Evolutionary conservation across 768 basidiomycete species (phyloP).

Genomic region (Pleurotus tuoliensis): DNA sequence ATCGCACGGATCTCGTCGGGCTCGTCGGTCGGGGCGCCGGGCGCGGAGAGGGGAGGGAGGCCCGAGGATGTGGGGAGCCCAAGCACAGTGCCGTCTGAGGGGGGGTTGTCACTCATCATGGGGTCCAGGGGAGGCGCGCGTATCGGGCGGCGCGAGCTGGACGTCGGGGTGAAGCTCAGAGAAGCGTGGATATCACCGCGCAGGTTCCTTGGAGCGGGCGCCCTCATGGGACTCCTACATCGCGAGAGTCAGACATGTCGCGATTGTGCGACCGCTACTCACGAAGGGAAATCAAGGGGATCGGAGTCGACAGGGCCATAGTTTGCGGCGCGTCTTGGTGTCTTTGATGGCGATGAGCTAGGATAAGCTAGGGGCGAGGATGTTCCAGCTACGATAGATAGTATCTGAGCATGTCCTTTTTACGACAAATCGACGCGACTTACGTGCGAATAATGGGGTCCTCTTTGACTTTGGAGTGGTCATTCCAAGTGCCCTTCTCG

Average conservation of each 20-base stretch:
- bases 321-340: conserved; percentile 32
- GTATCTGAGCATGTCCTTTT: too few relatives aligned
- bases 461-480: conserved; percentile 44
- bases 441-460: conserved; percentile 50
- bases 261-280: conserved; percentile 17
- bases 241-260: neutral
- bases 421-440: conserved; percentile 17
- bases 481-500: conserved; percentile 52
- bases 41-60: conserved; percentile 51
- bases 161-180: conserved; percentile 49
- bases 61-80: conserved; percentile 56
- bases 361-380: conserved; percentile 66
- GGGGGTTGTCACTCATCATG: conserved; percentile 37
- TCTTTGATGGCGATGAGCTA: conserved; percentile 57
- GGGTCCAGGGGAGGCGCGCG: conserved; percentile 22
- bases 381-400: conserved; percentile 37
- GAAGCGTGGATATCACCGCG: conserved; percentile 93
- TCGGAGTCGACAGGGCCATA: conserved; percentile 49
- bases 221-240: conserved; percentile 45
- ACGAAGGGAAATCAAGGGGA: conserved; percentile 71
- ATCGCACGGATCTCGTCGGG: conserved; percentile 87
- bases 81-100: conserved; percentile 57
- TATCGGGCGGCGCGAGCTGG: conserved; percentile 36
- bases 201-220: conserved; percentile 64
- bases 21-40: conserved; percentile 59